A percentile compares a stretch with the other conserved stretches of the same genome.
These are phyloP conservation scores for Catenaria anguillulae DNA, from an alignment of 371 early-diverging fungal species.

Conservation along the genomic window DNA sequence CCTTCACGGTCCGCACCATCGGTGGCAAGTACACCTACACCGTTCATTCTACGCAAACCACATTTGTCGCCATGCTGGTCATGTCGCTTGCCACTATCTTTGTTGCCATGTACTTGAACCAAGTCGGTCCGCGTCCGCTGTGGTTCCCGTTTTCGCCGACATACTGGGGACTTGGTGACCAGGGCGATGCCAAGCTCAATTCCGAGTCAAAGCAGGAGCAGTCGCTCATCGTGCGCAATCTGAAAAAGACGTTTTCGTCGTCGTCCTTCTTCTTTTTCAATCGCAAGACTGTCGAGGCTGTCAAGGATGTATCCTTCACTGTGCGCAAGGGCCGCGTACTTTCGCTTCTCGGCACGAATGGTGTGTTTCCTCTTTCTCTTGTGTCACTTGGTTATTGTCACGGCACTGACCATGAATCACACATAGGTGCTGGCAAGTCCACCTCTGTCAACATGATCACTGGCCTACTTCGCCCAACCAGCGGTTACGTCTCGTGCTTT, in stretches of 20 bases:
- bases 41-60: too few species aligned
- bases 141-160: background rate
- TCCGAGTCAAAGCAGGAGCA: background rate
- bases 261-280: background rate
- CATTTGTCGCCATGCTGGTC: background rate
- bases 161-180: conserved; percentile 5
- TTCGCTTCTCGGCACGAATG: conserved; percentile 14
- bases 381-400: too few species aligned
- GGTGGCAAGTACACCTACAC: too few species aligned
- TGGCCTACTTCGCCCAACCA: conserved; percentile 9
- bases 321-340: conserved; percentile 5
- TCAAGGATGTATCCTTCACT: background rate
- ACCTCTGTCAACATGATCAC: conserved; percentile 5
- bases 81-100: background rate
- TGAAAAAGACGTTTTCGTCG: background rate
- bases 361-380: too few species aligned
- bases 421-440: conserved; percentile 12
- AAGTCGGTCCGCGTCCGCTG: background rate
- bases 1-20: too few species aligned
- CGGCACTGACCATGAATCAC: too few species aligned
- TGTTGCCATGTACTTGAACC: background rate
- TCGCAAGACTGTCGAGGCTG: background rate
- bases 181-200: background rate
- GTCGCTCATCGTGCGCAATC: background rate
- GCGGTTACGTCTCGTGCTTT: conserved; percentile 10